phyloP scores from a whole-genome alignment of 352 stramenopile species.

The Pythium insidiosum region DNA sequence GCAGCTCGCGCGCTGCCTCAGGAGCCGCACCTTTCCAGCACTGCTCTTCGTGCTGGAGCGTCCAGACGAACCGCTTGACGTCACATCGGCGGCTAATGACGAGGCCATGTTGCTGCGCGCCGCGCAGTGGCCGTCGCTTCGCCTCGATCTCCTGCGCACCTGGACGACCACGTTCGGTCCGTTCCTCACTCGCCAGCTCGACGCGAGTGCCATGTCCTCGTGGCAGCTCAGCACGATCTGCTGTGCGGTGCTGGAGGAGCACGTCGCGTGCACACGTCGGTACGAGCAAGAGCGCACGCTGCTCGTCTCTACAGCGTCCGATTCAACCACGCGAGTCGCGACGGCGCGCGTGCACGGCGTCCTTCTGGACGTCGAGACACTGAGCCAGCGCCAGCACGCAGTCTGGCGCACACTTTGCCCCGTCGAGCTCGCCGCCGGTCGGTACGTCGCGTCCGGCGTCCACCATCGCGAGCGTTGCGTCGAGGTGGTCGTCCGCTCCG shows the following conservation, averaged over 20 bases:
- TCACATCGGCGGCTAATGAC: too few species aligned
- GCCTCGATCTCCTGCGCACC: slow-evolving; percentile 32
- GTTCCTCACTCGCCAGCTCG: slow-evolving; percentile 38
- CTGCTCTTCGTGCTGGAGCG: slow-evolving; percentile 46
- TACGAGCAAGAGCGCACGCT: slow-evolving; percentile 17
- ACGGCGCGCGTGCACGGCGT: not conserved
- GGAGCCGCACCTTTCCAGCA: slow-evolving; percentile 15
- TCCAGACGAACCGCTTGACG: too few species aligned
- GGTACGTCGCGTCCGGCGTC: slow-evolving; percentile 21
- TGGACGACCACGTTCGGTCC: slow-evolving; percentile 39
- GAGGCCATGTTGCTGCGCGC: slow-evolving; percentile 20
- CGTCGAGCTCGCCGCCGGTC: slow-evolving; percentile 32
- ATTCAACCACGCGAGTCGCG: not conserved
- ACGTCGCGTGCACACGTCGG: slow-evolving; percentile 5
- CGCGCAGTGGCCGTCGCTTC: slow-evolving; percentile 28
- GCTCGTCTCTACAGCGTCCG: slow-evolving; percentile 22
- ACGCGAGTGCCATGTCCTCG: slow-evolving; percentile 25
- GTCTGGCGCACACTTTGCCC: slow-evolving; percentile 48
- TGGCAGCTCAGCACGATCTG: slow-evolving; percentile 32
- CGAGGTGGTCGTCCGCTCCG: too few species aligned
- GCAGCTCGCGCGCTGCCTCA: slow-evolving; percentile 22
- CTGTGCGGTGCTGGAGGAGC: slow-evolving; percentile 16
- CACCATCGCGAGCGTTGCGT: slow-evolving; percentile 30
- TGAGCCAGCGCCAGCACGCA: slow-evolving; percentile 9
- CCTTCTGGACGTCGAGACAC: not conserved